Base-by-base conservation (phyloP, 768 basidiomycete genomes). In the Dentipellis fragilis region DNA sequence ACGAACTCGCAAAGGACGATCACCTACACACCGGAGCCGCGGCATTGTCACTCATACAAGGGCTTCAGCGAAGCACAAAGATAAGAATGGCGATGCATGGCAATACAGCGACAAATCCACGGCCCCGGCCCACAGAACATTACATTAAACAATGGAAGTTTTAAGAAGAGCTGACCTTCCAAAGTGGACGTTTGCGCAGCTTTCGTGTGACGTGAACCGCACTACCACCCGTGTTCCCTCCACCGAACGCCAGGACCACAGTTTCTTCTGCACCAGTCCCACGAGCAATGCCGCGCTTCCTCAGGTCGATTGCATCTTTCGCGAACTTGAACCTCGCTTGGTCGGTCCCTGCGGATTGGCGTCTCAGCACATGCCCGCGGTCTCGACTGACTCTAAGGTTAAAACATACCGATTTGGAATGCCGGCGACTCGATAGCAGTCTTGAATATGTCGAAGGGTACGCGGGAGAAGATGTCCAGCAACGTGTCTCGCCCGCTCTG, bases 261-360 rank as follows among this genome's bases (percentile, higher is more conserved):
- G 88, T 89, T 71, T 93, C 91, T 69, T 89, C 88, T 57, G 81
- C 83, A 55, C 85, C 83, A 58, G 77, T 72, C 53, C 81, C 84
- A 59, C 84, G 81, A 48, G 81, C 79, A 66, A 83, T 78, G n/a
- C 83, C 83, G 65, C 81, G 82, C 70, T 90, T 94, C 62, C 92
- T 79, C 63, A 85, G 64, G 63, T 89, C 87, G 64, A 94, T 86
- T 11, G 85, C 89, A 60, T 90, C 89, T 69, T 93, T 94, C 3
- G 91, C 90, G 71, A 94, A 94, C 65, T 86, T 87, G 73, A 93
- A 96, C 48, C 92, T 83, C 58, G 83, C 80, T 67, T 93, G 91
- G 71, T 89, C 88, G 56, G 87, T 80, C 19, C 85, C 87, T 87
- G 68, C 49, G 22, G 22, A 16, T 16, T 14, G 17, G 23, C 22